Evolutionary conservation across 139 green algal species (phyloP).

Genomic region (Microglena sp.): DNA sequence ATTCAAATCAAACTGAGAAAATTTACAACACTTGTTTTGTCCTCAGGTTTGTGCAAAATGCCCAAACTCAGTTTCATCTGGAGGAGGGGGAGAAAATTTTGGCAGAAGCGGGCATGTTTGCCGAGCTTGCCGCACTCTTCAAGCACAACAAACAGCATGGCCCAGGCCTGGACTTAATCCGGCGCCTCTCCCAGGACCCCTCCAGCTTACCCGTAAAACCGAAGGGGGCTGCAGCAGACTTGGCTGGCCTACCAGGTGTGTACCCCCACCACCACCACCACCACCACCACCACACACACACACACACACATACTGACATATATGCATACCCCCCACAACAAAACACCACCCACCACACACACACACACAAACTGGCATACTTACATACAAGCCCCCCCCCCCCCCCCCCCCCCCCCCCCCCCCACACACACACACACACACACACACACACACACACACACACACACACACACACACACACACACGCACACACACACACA

Average conservation of each 20-base stretch:
- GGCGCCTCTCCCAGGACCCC: conserved; percentile 40
- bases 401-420: no score
- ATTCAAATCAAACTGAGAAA: no score
- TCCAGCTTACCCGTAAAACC: conserved; percentile 6
- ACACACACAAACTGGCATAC: neutral
- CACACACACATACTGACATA: neutral
- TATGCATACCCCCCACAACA: neutral
- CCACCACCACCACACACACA: neutral
- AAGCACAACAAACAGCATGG: conserved; percentile 36
- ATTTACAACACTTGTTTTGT: no score
- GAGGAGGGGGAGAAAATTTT: no score
- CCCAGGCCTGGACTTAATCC: conserved; percentile 61
- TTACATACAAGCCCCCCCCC: no score
- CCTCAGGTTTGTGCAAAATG: no score
- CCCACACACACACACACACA: neutral
- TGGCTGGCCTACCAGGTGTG: neutral
- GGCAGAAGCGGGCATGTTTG: conserved; percentile 45
- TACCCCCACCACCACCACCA: neutral
- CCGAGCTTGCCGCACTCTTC: conserved; percentile 78
- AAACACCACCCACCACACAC: neutral
- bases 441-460: neutral
- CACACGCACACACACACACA: neutral
- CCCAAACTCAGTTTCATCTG: no score
- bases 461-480: neutral
- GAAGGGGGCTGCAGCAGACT: conserved; percentile 25